Evolutionary conservation across 2,329 filamentous ascomycete species (phyloP), one percentile per base, ranked within the genome.

Genomic region (Orbilia javanica): DNA sequence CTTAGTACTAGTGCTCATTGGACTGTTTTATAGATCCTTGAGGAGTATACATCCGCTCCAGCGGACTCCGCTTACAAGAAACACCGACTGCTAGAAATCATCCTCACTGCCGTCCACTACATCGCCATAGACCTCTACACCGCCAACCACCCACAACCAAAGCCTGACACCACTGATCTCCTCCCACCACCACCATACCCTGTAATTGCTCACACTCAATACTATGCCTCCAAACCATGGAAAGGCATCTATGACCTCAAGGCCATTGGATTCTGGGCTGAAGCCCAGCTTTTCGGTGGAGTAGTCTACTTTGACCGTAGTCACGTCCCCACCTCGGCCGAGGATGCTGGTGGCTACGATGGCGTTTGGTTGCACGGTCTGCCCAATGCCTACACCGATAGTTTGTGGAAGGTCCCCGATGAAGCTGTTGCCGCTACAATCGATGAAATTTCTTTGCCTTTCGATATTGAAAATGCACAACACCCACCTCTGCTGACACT

Each of bases 221-320:
- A 77, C 66, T 77, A 77, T 44, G 73, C 73, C 27, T 77, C 73
- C 11, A 77, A 77, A 36, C 73, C 73, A n/a, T 77, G 73, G 73
- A 77, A 77, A 22, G 65, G 57, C n/a, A 27, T 77, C 3, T 71
- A 66, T 20, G 73, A 77, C 42, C 50, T 77, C 29, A 77, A 77
- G 22, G 57, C 73, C 25, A 65, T 71, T 27, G 73, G 73, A 2
- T 77, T 77, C 60, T 77, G 73, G 73, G 73, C 73, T 34, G 73
- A 77, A 46, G 66, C 73, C 6, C 73, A 71, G 18, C 64, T 77
- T 44, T 77, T 77, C 25, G 73, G 73, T 20, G 73, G 73, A 10
- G 73, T 77, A 11, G 22, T 67, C 52, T 46, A 77, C 52, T 77
- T 77, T 27, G 66, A 77, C 34, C 66, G 73, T 36, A 34, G 36